These are phyloP conservation scores for Aspergillus fumigatiaffinis DNA, from an alignment of 2,329 filamentous ascomycete genomes.

Conservation along the genomic window DNA sequence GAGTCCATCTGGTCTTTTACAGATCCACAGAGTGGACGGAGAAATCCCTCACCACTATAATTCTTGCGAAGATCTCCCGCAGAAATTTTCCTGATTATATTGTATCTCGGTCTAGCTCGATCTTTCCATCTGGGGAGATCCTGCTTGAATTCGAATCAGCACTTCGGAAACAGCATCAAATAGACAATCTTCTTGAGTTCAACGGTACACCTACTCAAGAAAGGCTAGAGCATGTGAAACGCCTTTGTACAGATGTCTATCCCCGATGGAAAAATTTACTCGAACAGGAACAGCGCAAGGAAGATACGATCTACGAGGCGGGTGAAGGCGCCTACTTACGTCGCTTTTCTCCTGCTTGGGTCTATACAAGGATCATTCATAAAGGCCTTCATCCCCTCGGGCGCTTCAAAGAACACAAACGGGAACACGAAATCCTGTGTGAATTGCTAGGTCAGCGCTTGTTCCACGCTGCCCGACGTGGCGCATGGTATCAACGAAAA, in stretches of 20 bases:
- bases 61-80: conserved; percentile 82
- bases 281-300: conserved; percentile 70
- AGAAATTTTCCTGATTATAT: conserved; percentile 87
- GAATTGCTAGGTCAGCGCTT: conserved; percentile 76
- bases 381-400: conserved; percentile 78
- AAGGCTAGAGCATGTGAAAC: conserved; percentile 63
- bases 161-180: conserved; percentile 72
- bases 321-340: conserved; percentile 86
- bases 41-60: conserved; percentile 91
- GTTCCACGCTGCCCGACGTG: conserved; percentile 80
- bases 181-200: conserved; percentile 79
- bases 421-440: conserved; percentile 69
- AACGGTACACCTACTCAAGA: conserved; percentile 65
- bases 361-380: conserved; percentile 89
- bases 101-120: conserved; percentile 82
- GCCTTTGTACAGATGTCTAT: conserved; percentile 70
- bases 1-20: conserved; percentile 94
- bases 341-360: conserved; percentile 84
- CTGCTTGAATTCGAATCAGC: conserved; percentile 88
- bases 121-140: conserved; percentile 71
- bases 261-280: conserved; percentile 75
- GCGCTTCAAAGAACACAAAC: conserved; percentile 72
- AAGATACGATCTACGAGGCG: conserved; percentile 70
- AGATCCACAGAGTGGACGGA: conserved; percentile 96
- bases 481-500: conserved; percentile 93